Conservation (phyloP, 1,284 basidiomycete genomes). For the Papiliotrema nemorosa region DNA sequence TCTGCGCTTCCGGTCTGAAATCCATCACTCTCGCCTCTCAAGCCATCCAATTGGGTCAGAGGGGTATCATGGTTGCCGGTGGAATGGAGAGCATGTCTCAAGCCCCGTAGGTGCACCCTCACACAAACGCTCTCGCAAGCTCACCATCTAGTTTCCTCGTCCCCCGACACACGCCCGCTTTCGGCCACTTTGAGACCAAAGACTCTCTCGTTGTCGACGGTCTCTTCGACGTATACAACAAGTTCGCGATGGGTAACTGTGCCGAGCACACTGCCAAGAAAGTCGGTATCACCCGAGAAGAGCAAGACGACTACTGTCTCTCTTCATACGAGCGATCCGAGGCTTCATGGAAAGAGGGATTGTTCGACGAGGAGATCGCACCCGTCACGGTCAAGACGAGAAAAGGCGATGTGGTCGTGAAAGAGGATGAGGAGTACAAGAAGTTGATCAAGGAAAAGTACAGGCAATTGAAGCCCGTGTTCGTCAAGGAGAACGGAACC, state of each 20-base stretch:
- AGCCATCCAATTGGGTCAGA: slow-evolving; percentile 78
- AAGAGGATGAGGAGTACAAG: slow-evolving; percentile 98
- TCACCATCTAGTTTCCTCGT: slow-evolving; percentile 64
- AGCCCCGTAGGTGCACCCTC: slow-evolving; percentile 65
- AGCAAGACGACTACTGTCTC: slow-evolving; percentile 84
- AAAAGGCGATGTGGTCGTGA: slow-evolving; percentile 84
- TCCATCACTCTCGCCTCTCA: slow-evolving; percentile 89
- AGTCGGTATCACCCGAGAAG: slow-evolving; percentile 75
- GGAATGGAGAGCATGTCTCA: slow-evolving; percentile 99
- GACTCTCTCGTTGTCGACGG: slow-evolving; percentile 92
- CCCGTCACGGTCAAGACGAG: slow-evolving; percentile 92
- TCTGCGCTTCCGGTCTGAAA: slow-evolving; percentile 96
- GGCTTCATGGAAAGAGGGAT: slow-evolving; percentile 80
- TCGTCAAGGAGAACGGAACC: slow-evolving; percentile 78
- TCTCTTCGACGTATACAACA: slow-evolving; percentile 93
- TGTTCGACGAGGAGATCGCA: slow-evolving; percentile 83
- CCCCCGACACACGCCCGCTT: slow-evolving; percentile 79
- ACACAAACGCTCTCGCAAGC: slow-evolving; percentile 7
- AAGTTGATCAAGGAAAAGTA: slow-evolving; percentile 90
- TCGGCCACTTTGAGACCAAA: slow-evolving; percentile 80
- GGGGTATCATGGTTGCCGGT: slow-evolving; percentile 79
- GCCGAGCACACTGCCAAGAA: slow-evolving; percentile 85
- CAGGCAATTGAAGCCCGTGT: slow-evolving; percentile 77
- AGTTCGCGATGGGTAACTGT: slow-evolving; percentile 95
- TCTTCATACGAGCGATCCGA: slow-evolving; percentile 92